Conservation (phyloP, 345 rosid genomes). For the Eutrema heterophyllum region DNA sequence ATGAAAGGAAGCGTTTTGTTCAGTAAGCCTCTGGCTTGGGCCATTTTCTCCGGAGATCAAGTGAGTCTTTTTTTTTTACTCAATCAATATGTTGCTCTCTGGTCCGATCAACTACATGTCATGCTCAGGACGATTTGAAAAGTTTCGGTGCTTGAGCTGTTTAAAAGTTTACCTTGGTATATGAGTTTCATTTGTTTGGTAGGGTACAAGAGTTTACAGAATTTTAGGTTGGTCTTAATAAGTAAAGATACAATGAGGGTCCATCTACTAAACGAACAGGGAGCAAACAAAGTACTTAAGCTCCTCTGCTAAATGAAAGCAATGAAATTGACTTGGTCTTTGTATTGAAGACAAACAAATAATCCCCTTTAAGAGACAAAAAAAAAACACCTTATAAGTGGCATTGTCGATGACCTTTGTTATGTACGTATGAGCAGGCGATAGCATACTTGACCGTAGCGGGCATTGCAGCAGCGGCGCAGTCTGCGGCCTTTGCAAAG, state of each 20-base stretch:
- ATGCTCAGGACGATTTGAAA: not conserved
- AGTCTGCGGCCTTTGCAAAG: conserved; percentile 74
- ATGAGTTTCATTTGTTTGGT: conserved; percentile 3
- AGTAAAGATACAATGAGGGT: not conserved
- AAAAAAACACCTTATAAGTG: not conserved
- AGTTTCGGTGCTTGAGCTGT: not conserved
- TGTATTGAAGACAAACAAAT: not conserved
- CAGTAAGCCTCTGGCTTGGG: conserved; percentile 83
- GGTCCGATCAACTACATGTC: not conserved
- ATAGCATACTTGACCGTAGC: conserved; percentile 74
- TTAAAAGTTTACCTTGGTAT: not conserved
- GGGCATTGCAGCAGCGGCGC: conserved; percentile 62
- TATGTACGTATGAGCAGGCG: conserved; percentile 40
- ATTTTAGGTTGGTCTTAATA: not conserved
- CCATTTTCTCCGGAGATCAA: conserved; percentile 92
- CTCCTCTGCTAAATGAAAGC: not conserved
- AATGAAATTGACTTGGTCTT: not conserved
- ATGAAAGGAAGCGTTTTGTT: conserved; percentile 59
- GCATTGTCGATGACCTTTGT: not conserved
- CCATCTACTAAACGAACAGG: not conserved
- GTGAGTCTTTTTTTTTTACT: conserved; percentile 24
- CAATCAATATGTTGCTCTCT: not conserved
- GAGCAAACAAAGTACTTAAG: not conserved
- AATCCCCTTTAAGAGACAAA: not conserved
- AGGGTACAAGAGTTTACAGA: not conserved